A percentile compares a stretch with the other conserved stretches of the same genome.
phyloP scores from a whole-genome alignment of 108 stramenopile genomes.

The Thalassiosira profunda region DNA sequence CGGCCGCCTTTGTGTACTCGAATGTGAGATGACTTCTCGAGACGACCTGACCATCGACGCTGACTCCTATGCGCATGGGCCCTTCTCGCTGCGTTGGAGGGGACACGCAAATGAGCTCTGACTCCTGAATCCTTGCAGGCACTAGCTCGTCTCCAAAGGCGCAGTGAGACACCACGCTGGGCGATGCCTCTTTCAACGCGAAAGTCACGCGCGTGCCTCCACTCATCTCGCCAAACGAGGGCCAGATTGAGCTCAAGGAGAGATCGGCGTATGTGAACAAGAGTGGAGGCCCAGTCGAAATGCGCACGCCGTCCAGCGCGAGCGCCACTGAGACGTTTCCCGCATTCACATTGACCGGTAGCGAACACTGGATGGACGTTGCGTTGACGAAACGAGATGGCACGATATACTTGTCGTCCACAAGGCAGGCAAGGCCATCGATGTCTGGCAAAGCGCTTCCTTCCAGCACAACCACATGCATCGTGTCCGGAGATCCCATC shows the following conservation, averaged over 20 bases:
- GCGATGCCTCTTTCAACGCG: not conserved
- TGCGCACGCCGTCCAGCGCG: constrained; percentile 2
- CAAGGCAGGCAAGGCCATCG: constrained; percentile 17
- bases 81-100: not conserved
- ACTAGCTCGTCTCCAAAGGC: constrained; percentile 4
- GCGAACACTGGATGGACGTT: constrained; percentile 18
- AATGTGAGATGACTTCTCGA: not conserved
- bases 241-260: constrained; percentile 2
- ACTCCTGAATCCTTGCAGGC: not conserved
- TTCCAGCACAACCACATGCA: constrained; percentile 8
- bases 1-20: not conserved
- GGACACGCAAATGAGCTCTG: not conserved
- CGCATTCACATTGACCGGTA: constrained; percentile 1
- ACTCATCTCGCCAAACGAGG: constrained; percentile 9
- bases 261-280: constrained; percentile 22
- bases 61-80: not conserved
- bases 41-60: not conserved
- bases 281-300: constrained; percentile 28
- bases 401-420: constrained; percentile 8
- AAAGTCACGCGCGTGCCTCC: constrained; percentile 19
- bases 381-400: constrained; percentile 18
- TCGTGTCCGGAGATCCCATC: constrained; percentile 4
- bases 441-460: constrained; percentile 28
- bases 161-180: not conserved
- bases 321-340: constrained; percentile 18